Base-by-base conservation (phyloP, 768 basidiomycete species). In the Naematelia encephala region DNA sequence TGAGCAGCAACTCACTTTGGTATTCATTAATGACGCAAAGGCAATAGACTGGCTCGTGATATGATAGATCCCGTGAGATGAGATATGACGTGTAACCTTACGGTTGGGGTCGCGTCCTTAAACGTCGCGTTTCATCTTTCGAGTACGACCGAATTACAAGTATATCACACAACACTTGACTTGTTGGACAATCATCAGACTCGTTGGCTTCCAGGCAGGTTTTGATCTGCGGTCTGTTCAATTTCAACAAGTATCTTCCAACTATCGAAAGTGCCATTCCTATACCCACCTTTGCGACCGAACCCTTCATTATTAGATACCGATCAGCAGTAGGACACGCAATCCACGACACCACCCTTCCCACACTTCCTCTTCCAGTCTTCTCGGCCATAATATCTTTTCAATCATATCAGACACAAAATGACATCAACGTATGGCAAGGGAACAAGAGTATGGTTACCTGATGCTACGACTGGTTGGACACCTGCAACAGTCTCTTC, bases 391-490 rank as follows among this genome's bases (percentile, higher is more conserved):
- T 16, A 39, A 8, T 39, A 8, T 39, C 34, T 16, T 39, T 39
- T 39, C 34, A 16, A 39, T n/a, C n/a, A n/a, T n/a, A n/a, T n/a
- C n/a, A n/a, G n/a, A n/a, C n/a, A n/a, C n/a, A 39, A 8, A 16
- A 71, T 71, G 69, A 26, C 67, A 14, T 63, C 67, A 28, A 48
- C 67, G n/a, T 77, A 77, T 54, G 46, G 61, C 54, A 77, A 77
- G 54, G 75, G 73, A 2, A 75, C 75, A 4, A 51, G 70, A 45
- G 72, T 77, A 44, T 77, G 75, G 75, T 60, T 77, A 13, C 72
- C 75, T n/a, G 73, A 74, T 47, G 27, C 61, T 1, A 42, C 54
- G n/a, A 63, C 70, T 12, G 72, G 70, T 22, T 77, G 75, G 75
- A 64, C 68, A 34, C 63, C 73, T 27, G 75, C 61, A 8, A 74